These are phyloP conservation scores for Gnetum montanum DNA, from an alignment of 75 land plant genomes.

Conservation along the genomic window DNA sequence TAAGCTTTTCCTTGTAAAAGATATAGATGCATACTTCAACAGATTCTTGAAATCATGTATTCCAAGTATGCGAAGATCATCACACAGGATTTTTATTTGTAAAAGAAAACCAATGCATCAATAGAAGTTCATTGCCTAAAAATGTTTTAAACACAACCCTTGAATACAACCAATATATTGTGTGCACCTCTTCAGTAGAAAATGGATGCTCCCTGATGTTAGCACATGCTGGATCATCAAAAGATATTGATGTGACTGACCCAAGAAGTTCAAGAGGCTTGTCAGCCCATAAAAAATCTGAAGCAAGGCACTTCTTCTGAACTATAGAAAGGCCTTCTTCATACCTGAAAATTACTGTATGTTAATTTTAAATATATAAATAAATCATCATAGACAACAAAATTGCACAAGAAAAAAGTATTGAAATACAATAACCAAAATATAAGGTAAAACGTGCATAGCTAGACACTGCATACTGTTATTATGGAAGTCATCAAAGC, in stretches of 20 bases:
- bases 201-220: constrained; percentile 54
- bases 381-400: too few relatives aligned
- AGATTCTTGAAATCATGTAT: constrained; percentile 87
- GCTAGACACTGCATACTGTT: too few relatives aligned
- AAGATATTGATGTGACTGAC: constrained; percentile 61
- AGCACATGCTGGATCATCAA: constrained; percentile 57
- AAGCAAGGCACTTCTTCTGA: constrained; percentile 47
- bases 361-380: too few relatives aligned
- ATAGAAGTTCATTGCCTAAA: constrained; percentile 1
- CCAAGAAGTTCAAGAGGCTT: constrained; percentile 84
- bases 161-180: background rate
- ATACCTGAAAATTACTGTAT: constrained; percentile 44
- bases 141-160: background rate
- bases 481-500: too few relatives aligned
- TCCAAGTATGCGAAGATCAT: constrained; percentile 80
- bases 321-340: constrained; percentile 60
- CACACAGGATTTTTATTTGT: constrained; percentile 83
- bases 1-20: too few relatives aligned
- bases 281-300: constrained; percentile 86
- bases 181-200: constrained; percentile 83
- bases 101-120: background rate
- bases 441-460: background rate
- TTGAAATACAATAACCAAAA: constrained; percentile 4
- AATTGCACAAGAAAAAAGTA: constrained; percentile 1
- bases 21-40: constrained; percentile 43